Evolutionary conservation across 495 filamentous ascomycete species (phyloP), one percentile per base, ranked within the genome.

Genomic region (Darksidea phi): DNA sequence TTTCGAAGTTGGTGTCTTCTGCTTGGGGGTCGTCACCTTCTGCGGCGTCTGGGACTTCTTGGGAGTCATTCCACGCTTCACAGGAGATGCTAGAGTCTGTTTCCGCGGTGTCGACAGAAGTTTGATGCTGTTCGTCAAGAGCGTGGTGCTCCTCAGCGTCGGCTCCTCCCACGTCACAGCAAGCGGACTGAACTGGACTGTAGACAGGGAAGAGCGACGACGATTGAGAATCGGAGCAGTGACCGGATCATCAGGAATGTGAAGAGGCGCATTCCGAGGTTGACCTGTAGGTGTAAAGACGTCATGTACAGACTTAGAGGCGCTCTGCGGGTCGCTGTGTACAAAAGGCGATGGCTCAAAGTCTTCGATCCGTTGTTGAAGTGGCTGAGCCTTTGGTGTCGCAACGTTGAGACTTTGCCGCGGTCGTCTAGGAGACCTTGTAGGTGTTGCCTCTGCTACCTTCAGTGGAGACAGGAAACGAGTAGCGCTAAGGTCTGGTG

Each of bases 31-130:
- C 13, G 63, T n/a, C 21, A 47, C 51, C 54, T 69, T 73, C 28
- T 69, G 71, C 1, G 73, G 73, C 17, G 71, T 75, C 12, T 64
- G 37, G 24, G 54, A 54, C 52, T 75, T 75, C 36, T 72, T 69
- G 6, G 73, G 74, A 2, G 57, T 66, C 6, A 48, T 11, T 46
- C 48, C 57, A 18, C 58, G 57, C 41, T 69, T 69, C 41, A 63
- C 41, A 24, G 66, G 66, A 26, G 66, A 69, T 1, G 48, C 48
- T 15, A 65, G 45, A 3, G 58, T 66, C 47, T 69, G 66, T 32
- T 68, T 68, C 34, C 66, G 55, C 41, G 66, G 66, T n/a, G 74
- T 76, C 12, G 74, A 71, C 32, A 76, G 59, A 11, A 73, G 63
- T 48, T 70, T 75, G 63, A 75, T 71, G 10, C 71, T 72, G 51